Base-by-base conservation (phyloP, 768 basidiomycete genomes). In the Nidularia pulvinata region DNA sequence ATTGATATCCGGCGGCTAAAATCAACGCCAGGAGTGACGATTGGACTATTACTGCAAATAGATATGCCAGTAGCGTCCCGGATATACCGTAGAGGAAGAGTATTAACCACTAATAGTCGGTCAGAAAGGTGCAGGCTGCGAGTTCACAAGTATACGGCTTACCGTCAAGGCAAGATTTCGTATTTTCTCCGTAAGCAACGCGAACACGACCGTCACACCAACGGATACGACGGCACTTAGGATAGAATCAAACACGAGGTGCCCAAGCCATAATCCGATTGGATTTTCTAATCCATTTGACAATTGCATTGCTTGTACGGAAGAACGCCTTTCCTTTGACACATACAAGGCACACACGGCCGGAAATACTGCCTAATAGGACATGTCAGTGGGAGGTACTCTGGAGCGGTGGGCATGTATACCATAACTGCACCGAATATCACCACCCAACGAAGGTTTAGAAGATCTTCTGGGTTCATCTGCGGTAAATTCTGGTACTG, bases 231-330 rank as follows among this genome's bases (percentile, higher is more conserved):
- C 42, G 14, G 77, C 51, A 2, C 72, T 70, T 50, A 74, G 70
- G 9, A 80, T 65, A 5, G 76, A 67, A 55, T 84, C 82, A 63
- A 79, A 81, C 39, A 83, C 59, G 13, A 84, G 67, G 57, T 84
- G 83, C 4, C 82, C 82, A 4, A 84, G 68, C 80, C 82, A 82
- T 16, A 83, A 69, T 1, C 76, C 80, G 16, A 72, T 59, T 5
- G 79, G 76, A 51, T 81, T 63, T 5, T 75, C 66, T 22, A 83
- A 62, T 5, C 82, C 82, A 55, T 84, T 80, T 36, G 78, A 78
- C 7, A 77, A 62, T 55, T 84, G 83, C 77, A 84, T 84, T 1
- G 82, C 75, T 54, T 82, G 79, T 0, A 84, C 79, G 5, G 73
- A 70, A 6, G 73, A 70, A 4, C 74, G 71, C 4, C 79, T 70